Base-by-base conservation (phyloP, 352 stramenopile genomes). In the Blastocystis sp. region DNA sequence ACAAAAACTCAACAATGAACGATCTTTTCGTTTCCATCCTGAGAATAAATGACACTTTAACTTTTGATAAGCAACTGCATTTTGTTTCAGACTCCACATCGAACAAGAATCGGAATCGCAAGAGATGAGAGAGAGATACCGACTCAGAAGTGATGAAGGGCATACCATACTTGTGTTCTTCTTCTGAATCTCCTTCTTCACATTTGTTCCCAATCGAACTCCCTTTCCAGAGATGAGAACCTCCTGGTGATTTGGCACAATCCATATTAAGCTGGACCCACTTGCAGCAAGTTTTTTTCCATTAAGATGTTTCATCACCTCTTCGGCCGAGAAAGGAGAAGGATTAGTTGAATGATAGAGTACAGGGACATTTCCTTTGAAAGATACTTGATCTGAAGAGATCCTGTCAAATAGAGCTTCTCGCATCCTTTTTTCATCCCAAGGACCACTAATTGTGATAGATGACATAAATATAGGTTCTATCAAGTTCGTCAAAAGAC, bases 131-230 rank as follows among this genome's bases (percentile, higher is more conserved):
- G 40, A 48, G 40, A 48, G 40, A 48, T 57, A 84, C 22, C 15
- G 24, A 48, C 17, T 11, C 37, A 84, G 48, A 22, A 84, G 73
- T 13, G 48, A 22, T 30, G 37, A 44, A 9, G 73, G 73, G 68
- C 22, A 48, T 24, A 84, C 17, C 5, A 51, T 22, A 22, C 73
- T 84, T 22, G 24, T 2, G 33, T 84, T 84, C 53, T 84, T 84
- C 48, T 66, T 30, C 1, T 30, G 64, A 24, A 84, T 68, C 22
- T 57, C 73, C 73, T 68, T 84, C 53, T 84, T 84, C 56, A 66
- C 48, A 64, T 84, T 84, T 4, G 73, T 68, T 54, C 73, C 73
- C 27, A 84, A 48, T 35, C 40, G 58, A 22, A 84, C 73, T 62
- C 73, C 73, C 19, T 48, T 58, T 53, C 73, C 22, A 1, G 73